phyloP scores from a whole-genome alignment of 108 stramenopile species.

The Mediolabrus comicus region DNA sequence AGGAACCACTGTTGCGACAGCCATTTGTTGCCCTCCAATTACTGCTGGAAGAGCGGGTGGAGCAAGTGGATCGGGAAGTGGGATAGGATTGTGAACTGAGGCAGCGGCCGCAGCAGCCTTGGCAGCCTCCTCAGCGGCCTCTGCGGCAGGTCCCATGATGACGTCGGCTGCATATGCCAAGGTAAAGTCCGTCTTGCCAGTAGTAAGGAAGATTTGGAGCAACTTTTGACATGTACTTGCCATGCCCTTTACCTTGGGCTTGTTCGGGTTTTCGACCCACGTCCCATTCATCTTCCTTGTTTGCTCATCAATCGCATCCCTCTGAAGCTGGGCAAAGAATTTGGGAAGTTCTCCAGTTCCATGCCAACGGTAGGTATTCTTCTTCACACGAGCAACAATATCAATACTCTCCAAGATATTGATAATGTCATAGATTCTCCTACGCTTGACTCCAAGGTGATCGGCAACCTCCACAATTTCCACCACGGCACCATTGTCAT shows the following conservation, averaged over 20 bases:
- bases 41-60: neutral
- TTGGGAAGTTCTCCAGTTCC: conserved; percentile 59
- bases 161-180: conserved; percentile 76
- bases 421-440: conserved; percentile 94
- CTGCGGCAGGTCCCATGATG: conserved; percentile 58
- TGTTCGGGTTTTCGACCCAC: neutral
- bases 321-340: conserved; percentile 70
- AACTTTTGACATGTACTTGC: conserved; percentile 79
- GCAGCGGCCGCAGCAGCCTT: conserved; percentile 1
- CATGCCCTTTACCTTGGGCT: conserved; percentile 69
- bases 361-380: conserved; percentile 92
- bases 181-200: conserved; percentile 47
- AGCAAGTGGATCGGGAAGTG: conserved; percentile 10
- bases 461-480: conserved; percentile 73
- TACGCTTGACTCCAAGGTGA: conserved; percentile 82
- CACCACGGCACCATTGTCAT: conserved; percentile 34
- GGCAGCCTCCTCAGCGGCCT: neutral
- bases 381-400: conserved; percentile 74
- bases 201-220: conserved; percentile 85
- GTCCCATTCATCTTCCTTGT: conserved; percentile 1
- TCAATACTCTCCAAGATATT: conserved; percentile 90
- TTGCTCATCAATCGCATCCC: conserved; percentile 50
- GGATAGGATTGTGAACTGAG: conserved; percentile 25
- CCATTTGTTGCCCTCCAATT: neutral
- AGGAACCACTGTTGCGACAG: neutral